Conservation (phyloP, 495 filamentous ascomycete species). For the Lepraria neglecta region DNA sequence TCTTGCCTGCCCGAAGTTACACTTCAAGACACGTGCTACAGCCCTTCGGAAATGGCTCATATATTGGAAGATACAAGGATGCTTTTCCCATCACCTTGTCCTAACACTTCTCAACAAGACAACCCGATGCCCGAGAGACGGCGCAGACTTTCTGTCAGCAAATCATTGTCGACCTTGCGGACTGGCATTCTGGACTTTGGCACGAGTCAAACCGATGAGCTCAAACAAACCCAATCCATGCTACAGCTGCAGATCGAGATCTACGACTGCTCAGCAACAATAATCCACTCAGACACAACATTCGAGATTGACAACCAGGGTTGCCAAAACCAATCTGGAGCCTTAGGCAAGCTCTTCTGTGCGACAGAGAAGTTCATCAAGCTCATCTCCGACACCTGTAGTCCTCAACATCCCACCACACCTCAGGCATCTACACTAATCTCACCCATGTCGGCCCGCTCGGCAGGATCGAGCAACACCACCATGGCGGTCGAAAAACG, state of each 20-base stretch:
- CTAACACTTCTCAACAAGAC: neutral
- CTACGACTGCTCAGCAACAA: conserved; percentile 1
- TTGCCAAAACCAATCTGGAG: neutral
- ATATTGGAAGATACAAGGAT: neutral
- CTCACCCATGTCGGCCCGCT: neutral
- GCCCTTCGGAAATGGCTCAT: neutral
- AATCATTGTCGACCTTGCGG: neutral
- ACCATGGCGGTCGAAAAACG: neutral
- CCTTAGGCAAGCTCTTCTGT: neutral
- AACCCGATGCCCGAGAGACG: neutral
- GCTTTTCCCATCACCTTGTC: neutral
- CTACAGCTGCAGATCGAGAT: conserved; percentile 3
- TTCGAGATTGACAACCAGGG: neutral
- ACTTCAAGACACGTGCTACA: neutral
- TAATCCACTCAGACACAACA: neutral
- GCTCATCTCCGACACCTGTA: neutral
- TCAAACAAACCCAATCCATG: conserved; percentile 2
- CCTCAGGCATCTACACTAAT: neutral
- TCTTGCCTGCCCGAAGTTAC: neutral
- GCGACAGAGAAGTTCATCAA: conserved; percentile 4
- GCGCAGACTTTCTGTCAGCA: conserved; percentile 1
- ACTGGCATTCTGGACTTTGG: neutral
- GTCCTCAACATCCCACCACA: neutral
- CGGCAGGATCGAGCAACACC: neutral
- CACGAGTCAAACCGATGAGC: neutral